Conservation (phyloP, 2,329 filamentous ascomycete genomes). For the Trichophyton benhamiae region DNA sequence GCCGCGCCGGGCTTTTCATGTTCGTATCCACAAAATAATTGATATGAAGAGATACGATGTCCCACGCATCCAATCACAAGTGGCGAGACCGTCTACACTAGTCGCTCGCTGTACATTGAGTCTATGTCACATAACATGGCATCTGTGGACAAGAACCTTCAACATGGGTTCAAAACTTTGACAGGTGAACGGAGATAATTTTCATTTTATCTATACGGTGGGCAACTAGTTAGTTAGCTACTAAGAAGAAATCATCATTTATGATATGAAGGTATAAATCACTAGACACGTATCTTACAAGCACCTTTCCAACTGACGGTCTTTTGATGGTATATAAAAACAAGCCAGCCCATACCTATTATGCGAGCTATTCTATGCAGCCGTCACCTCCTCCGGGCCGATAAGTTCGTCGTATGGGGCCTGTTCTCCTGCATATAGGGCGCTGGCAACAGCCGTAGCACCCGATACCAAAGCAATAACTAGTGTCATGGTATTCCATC, state of each 20-base stretch:
- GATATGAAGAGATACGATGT: not conserved
- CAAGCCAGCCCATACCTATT: not conserved
- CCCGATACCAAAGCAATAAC: not conserved
- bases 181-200: not conserved
- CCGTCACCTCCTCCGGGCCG: not conserved
- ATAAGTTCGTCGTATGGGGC: not conserved
- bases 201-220: not conserved
- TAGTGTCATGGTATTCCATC: slow-evolving; percentile 19
- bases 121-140: not conserved
- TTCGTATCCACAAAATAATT: not conserved
- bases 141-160: not conserved
- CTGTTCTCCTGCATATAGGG: not conserved
- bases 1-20: not conserved
- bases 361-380: not conserved
- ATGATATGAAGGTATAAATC: not conserved
- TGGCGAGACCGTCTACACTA: not conserved
- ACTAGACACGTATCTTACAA: not conserved
- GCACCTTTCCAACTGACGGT: not conserved
- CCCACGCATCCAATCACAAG: not conserved
- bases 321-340: not conserved
- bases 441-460: not conserved
- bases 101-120: not conserved
- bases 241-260: not conserved
- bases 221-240: not conserved
- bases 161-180: not conserved